phyloP scores from a whole-genome alignment of 1,139 yeast genomes.

The Blastobotrys persicus region DNA sequence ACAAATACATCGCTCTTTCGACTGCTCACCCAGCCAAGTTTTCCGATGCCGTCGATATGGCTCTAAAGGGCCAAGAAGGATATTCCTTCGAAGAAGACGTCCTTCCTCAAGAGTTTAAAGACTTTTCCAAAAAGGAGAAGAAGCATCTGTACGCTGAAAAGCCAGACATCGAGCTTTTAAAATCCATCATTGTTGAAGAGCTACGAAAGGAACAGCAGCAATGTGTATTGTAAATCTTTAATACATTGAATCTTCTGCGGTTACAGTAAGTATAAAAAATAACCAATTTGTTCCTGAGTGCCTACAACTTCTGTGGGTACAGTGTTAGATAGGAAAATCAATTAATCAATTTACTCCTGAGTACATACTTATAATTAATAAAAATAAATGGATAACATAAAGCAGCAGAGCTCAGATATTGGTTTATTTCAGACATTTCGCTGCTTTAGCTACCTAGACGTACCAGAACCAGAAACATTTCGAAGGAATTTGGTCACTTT shows the following conservation, averaged over 20 bases:
- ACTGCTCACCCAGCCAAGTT: slow-evolving; percentile 99
- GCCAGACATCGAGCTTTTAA: slow-evolving; percentile 70
- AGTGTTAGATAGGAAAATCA: too few species aligned
- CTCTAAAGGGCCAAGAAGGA: slow-evolving; percentile 61
- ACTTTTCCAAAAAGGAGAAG: slow-evolving; percentile 66
- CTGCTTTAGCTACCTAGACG: too few species aligned
- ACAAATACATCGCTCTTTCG: slow-evolving; percentile 71
- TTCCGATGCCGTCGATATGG: slow-evolving; percentile 88
- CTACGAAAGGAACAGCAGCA: slow-evolving; percentile 47
- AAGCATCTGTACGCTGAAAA: slow-evolving; percentile 73
- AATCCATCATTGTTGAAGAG: slow-evolving; percentile 69
- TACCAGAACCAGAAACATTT: too few species aligned
- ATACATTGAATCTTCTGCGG: too few species aligned
- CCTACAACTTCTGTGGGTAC: too few species aligned
- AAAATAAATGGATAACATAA: too few species aligned
- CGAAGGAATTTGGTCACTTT: too few species aligned
- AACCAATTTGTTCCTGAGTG: not conserved
- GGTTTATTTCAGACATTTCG: too few species aligned
- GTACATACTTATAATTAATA: too few species aligned
- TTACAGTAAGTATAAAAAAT: not conserved
- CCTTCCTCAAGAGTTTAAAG: slow-evolving; percentile 81
- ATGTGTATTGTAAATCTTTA: not conserved
- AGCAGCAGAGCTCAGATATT: too few species aligned
- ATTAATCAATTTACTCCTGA: too few species aligned
- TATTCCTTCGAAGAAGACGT: slow-evolving; percentile 87